Conservation (phyloP, 73 alveolate species). For the Tetrahymena thermophila region DNA sequence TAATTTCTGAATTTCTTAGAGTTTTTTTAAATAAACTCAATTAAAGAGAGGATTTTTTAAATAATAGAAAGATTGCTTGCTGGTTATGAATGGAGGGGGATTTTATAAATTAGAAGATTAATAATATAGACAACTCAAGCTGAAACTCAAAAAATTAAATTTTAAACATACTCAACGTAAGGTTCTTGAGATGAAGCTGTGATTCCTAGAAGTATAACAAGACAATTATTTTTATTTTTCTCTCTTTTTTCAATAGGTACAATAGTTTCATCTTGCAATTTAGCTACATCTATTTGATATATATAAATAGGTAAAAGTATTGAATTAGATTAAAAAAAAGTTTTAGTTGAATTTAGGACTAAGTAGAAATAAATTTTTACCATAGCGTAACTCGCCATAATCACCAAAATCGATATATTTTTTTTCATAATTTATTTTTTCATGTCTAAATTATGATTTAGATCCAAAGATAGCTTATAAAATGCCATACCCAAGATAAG, state of each 20-base stretch:
- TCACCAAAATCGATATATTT: neutral
- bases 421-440: neutral
- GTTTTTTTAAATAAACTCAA: too few species aligned
- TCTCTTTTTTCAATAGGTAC: neutral
- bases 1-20: neutral
- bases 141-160: neutral
- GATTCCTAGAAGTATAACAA: neutral
- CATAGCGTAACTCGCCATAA: neutral
- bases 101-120: neutral
- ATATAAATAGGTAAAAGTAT: neutral
- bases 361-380: neutral
- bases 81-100: neutral
- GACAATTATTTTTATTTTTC: neutral
- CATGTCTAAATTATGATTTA: neutral
- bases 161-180: neutral
- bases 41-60: too few species aligned
- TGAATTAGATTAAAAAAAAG: neutral
- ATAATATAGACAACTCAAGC: neutral
- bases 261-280: neutral
- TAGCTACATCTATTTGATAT: neutral
- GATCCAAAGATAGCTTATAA: neutral
- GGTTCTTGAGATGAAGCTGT: neutral
- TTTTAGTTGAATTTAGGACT: neutral
- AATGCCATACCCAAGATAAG: neutral
- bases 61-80: neutral